These are phyloP conservation scores for Aspergillus phoenicis DNA, from an alignment of 2,329 filamentous ascomycete species.

Conservation along the genomic window DNA sequence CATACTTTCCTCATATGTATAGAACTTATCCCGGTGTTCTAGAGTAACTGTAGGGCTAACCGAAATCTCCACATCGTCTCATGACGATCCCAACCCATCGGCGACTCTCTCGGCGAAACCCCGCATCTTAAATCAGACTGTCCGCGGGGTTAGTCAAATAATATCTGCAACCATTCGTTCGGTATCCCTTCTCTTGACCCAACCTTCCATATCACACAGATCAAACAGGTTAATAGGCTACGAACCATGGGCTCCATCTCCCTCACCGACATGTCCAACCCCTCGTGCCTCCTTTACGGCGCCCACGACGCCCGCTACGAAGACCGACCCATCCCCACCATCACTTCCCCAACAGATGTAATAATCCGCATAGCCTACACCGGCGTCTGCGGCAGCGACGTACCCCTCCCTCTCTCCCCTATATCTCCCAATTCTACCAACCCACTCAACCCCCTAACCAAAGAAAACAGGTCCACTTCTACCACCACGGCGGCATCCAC, in stretches of 20 bases:
- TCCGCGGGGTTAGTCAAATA: too few species aligned
- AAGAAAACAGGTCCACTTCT: conserved; percentile 40
- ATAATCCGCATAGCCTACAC: conserved; percentile 48
- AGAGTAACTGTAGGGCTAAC: too few species aligned
- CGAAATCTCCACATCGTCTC: not conserved
- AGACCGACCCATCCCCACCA: conserved; percentile 40
- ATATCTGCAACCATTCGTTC: too few species aligned
- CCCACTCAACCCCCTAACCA: not conserved
- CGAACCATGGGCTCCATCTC: conserved; percentile 54
- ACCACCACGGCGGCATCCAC: conserved; percentile 40
- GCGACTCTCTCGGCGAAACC: not conserved
- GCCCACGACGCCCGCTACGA: conserved; percentile 42
- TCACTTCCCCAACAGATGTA: conserved; percentile 43
- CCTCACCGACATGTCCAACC: conserved; percentile 31
- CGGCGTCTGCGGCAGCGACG: conserved; percentile 49
- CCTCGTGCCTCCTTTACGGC: conserved; percentile 47
- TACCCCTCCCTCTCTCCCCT: conserved; percentile 9
- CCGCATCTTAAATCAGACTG: not conserved
- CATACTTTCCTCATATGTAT: too few species aligned
- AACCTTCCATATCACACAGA: not conserved
- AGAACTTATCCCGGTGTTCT: too few species aligned
- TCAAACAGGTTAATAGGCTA: not conserved
- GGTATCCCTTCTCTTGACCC: too few species aligned
- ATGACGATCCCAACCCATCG: not conserved
- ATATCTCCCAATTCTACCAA: not conserved